Percentiles rank a stretch among this genome's conserved stretches.
phyloP scores from a whole-genome alignment of 345 rosid species.

The Eucalyptus sp. region DNA sequence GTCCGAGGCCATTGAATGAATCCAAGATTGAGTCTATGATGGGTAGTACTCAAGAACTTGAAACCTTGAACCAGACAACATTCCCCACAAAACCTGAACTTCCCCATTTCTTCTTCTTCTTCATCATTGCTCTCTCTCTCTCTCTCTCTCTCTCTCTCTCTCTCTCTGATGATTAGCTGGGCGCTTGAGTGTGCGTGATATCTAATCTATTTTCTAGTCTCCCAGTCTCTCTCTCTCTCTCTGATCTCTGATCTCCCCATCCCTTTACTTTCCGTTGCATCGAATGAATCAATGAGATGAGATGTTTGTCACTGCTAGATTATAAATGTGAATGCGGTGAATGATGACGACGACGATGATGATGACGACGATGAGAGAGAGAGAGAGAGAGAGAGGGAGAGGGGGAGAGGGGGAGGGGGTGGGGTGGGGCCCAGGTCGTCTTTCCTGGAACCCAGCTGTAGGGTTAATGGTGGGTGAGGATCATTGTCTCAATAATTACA shows the following conservation, averaged over 20 bases:
- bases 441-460: background rate
- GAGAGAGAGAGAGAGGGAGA: background rate
- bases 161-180: background rate
- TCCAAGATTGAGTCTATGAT: background rate
- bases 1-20: constrained; percentile 35
- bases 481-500: background rate
- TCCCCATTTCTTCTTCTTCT: background rate
- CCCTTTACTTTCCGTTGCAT: background rate
- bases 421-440: background rate
- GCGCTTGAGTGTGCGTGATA: background rate
- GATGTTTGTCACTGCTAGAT: background rate
- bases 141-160: background rate
- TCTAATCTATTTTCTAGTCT: background rate
- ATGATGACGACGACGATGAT: background rate
- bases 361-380: background rate
- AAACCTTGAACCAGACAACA: constrained; percentile 6
- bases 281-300: background rate
- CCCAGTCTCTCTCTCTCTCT: background rate
- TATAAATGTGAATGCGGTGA: background rate
- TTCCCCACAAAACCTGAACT: background rate
- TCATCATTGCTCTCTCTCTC: background rate
- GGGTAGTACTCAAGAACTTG: background rate
- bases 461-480: background rate
- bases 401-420: background rate
- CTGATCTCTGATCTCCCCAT: background rate